A percentile compares a stretch with the other conserved stretches of the same genome.
These are phyloP conservation scores for Miscanthus lutarioriparius DNA, from an alignment of 176 grass and related monocot species.

Conservation along the genomic window DNA sequence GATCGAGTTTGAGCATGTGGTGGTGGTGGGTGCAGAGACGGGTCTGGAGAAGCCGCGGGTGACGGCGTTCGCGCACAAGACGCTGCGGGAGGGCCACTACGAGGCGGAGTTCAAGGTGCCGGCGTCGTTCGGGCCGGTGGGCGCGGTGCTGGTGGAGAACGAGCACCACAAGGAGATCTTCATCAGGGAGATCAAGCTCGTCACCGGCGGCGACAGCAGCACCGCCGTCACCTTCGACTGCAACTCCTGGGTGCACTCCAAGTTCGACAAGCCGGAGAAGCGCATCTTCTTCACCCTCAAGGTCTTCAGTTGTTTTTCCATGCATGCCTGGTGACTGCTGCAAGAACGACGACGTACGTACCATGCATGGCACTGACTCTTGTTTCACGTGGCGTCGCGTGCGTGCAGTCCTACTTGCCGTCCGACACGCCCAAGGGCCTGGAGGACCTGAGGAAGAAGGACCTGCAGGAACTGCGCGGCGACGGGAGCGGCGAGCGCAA, in stretches of 20 bases:
- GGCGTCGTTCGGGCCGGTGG: conserved; percentile 53
- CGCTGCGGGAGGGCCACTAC: conserved; percentile 33
- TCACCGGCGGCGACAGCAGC: conserved; percentile 34
- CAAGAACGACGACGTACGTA: no score
- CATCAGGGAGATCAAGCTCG: conserved; percentile 60
- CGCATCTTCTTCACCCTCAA: conserved; percentile 66
- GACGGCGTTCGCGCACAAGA: conserved; percentile 51
- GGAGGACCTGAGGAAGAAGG: conserved; percentile 43
- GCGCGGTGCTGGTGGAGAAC: conserved; percentile 73
- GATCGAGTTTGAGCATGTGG: neutral
- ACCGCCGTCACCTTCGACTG: conserved; percentile 49
- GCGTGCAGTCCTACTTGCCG: conserved; percentile 74
- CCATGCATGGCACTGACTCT: no score
- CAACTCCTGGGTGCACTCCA: conserved; percentile 81
- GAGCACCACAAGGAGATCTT: conserved; percentile 86
- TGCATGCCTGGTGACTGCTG: neutral
- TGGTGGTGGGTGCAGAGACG: conserved; percentile 38
- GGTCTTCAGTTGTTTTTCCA: conserved; percentile 21
- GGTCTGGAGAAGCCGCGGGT: conserved; percentile 49
- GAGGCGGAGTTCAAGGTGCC: conserved; percentile 55
- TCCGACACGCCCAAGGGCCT: conserved; percentile 63
- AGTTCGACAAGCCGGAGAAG: conserved; percentile 57
- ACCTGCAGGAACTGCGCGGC: conserved; percentile 60
- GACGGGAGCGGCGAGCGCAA: conserved; percentile 59
- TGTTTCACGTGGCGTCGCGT: no score